Base-by-base conservation (phyloP, 768 basidiomycete genomes). In the Austroboletus eburneus region DNA sequence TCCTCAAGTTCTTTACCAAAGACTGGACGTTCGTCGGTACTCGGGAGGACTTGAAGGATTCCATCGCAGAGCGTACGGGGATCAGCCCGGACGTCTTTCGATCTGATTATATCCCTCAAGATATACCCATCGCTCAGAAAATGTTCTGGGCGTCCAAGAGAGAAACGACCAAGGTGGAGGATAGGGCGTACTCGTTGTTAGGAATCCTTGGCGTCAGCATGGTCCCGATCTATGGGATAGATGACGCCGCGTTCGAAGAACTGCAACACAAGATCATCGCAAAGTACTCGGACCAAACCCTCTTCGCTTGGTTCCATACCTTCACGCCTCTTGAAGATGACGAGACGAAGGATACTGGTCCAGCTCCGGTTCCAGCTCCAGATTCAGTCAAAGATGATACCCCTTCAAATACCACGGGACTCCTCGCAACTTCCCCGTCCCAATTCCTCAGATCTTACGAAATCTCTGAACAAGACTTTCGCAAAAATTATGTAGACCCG, bases 161-260 rank as follows among this genome's bases (percentile, higher is more conserved):
- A 41, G 39, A 52, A 13, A 67, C 65, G 13, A 57, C 50, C 12
- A 42, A 8, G 38, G 22, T 45, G 23, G 66, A 69, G 25, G 67
- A 67, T 33, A 58, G n/a, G 35, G 54, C 65, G 5, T 67, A 69
- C 36, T 65, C 57, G 18, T 41, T 67, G 33, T 30, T 67, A 47
- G 67, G 63, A 3, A 37, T 67, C 32, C 52, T 67, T 3, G 42
- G 27, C 12, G 46, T 63, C 17, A 30, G 14, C 21, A 47, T 69
- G 51, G 24, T 33, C 3, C 38, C 60, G 6, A 39, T 23, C 24
- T 67, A 69, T 25, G 67, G 67, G 25, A 51, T 56, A 37, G 59
- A 50, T 1, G 42, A 55, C 17, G 51, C 5, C 3, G 59, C 61
- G 3, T 67, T 69, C 41, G 39, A 52, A 41, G 43, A 57, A 1